A percentile compares a stretch with the other conserved stretches of the same genome.
Evolutionary conservation across 2,329 filamentous ascomycete species (phyloP).

Genomic region (Neodidymelliopsis sp.): DNA sequence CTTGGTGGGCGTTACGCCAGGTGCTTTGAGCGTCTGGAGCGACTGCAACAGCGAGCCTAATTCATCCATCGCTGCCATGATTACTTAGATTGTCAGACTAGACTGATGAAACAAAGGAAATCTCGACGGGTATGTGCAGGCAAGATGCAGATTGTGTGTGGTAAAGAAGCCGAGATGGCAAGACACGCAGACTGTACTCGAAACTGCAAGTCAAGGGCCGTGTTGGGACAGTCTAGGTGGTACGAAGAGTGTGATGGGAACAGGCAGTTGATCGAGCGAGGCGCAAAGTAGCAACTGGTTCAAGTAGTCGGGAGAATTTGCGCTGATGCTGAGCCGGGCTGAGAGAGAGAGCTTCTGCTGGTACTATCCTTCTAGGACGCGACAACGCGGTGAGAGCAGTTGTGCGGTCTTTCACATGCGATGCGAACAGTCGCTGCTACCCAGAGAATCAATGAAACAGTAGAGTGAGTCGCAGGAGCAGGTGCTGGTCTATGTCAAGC

Average conservation of each 20-base stretch:
- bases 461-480: slow-evolving; percentile 23
- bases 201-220: slow-evolving; percentile 33
- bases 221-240: slow-evolving; percentile 37
- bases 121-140: slow-evolving; percentile 14
- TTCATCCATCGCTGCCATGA: slow-evolving; percentile 81
- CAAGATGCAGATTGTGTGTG: slow-evolving; percentile 19
- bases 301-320: slow-evolving; percentile 22
- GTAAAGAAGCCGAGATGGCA: slow-evolving; percentile 30
- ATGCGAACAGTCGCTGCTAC: slow-evolving; percentile 28
- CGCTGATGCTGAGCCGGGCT: slow-evolving; percentile 31
- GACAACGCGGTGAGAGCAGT: slow-evolving; percentile 28
- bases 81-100: slow-evolving; percentile 40
- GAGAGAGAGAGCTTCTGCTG: slow-evolving; percentile 26
- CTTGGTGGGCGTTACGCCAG: slow-evolving; percentile 91
- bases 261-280: slow-evolving; percentile 30
- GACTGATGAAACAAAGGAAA: slow-evolving; percentile 29
- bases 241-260: slow-evolving; percentile 33
- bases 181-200: slow-evolving; percentile 38
- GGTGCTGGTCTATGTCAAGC: slow-evolving; percentile 31
- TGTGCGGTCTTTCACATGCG: slow-evolving; percentile 31
- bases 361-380: slow-evolving; percentile 35
- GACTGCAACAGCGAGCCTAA: slow-evolving; percentile 89
- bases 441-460: slow-evolving; percentile 31
- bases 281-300: slow-evolving; percentile 27
- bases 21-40: slow-evolving; percentile 89